phyloP scores from a whole-genome alignment of 805 yeast genomes.

The Wickerhamiella vanderwaltii region DNA sequence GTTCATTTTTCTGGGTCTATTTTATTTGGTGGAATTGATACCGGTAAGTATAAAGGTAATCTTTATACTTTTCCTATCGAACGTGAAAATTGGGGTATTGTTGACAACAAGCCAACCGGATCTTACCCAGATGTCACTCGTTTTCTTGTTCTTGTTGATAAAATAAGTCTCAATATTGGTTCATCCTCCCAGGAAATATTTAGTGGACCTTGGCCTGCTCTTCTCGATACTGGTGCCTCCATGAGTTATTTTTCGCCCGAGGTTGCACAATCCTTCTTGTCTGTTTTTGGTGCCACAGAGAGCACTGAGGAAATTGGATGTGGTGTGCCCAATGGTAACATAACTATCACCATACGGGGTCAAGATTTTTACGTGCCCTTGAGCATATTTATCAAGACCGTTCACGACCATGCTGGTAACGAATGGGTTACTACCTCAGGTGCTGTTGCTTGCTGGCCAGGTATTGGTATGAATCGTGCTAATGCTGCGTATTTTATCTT shows the following conservation, averaged over 20 bases:
- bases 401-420: slow-evolving; percentile 1
- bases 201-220: slow-evolving; percentile 12
- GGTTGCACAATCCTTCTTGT: slow-evolving; percentile 15
- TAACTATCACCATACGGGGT: slow-evolving; percentile 16
- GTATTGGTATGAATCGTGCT: slow-evolving; percentile 6
- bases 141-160: slow-evolving; percentile 4
- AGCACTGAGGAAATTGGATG: slow-evolving; percentile 21
- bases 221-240: slow-evolving; percentile 15
- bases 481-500: slow-evolving; percentile 22
- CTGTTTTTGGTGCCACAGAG: slow-evolving; percentile 31
- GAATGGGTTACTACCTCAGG: not conserved
- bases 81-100: slow-evolving; percentile 2
- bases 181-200: not conserved
- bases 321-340: slow-evolving; percentile 10
- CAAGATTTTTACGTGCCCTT: slow-evolving; percentile 11
- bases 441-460: slow-evolving; percentile 2
- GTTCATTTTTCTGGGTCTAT: slow-evolving; percentile 27
- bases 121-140: not conserved
- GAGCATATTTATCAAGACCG: not conserved
- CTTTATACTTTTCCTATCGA: slow-evolving; percentile 9
- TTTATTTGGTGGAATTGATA: slow-evolving; percentile 34
- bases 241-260: slow-evolving; percentile 10
- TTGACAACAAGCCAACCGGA: slow-evolving; percentile 13
- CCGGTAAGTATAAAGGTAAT: slow-evolving; percentile 29
- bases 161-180: not conserved